Base-by-base conservation (phyloP, 176 grass and related monocot species). In the Triticum monococcum region DNA sequence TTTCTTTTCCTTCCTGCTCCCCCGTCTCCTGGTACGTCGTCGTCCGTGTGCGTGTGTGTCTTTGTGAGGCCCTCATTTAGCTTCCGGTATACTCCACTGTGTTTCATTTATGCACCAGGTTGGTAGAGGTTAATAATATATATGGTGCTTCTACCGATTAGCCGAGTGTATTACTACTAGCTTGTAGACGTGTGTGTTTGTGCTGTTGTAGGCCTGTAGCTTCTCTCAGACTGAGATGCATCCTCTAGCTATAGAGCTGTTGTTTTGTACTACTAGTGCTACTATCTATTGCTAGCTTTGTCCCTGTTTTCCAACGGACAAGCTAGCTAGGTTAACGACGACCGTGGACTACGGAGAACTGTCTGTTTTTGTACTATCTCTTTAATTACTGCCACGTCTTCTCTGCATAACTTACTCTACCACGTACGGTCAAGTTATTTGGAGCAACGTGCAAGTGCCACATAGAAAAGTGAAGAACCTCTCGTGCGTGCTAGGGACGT, bases 21-120 rank as follows among this genome's bases (percentile, higher is more conserved):
- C 63, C 33, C 0, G 3, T 16, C 13, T 68, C 35, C 8, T 22
- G 3, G 20, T 84, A 35, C 16, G 50, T 54, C 50, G 50, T 22
- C 20, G 50, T 20, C 54, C 3, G 17, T 22, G 31, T 74, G 37
- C 68, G 36, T 80, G 13, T 72, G 38, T 75, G 30, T 80, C 28
- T 30, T 26, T 83, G 60, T 80, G 86, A 23, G 38, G 75, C 85
- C 80, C 59, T 52, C 61, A 28, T 86, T 91, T 74, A 68, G 76
- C 62, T 64, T 71, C 67, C 50, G 25, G 13, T 66, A 50, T 81
- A 75, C 56, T 59, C 56, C 18, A 59, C 20, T 59, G 56, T 38
- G 74, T 57, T 78, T 46, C 4, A 17, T 84, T 61, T 22, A 40
- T 79, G 82, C 80, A 77, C 77, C 70, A 18, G 67, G 76, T 68